Conservation (phyloP, 495 filamentous ascomycete genomes). For the Podospora fimiseda region DNA sequence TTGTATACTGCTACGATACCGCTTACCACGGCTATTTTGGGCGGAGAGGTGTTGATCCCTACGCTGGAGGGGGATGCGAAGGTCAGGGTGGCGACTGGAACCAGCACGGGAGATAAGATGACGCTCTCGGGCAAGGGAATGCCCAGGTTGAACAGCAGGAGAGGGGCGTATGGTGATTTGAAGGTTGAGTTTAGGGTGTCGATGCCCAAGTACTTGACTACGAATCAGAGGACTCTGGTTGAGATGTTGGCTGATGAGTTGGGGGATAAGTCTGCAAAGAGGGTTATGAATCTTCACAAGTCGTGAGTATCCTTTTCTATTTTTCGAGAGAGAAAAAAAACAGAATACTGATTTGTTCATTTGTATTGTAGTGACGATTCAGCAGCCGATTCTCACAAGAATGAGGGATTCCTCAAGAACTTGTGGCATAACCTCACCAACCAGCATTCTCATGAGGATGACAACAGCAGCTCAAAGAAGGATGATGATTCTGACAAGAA, state of each 20-base stretch:
- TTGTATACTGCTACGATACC: slow-evolving; percentile 88
- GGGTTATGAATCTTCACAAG: slow-evolving; percentile 65
- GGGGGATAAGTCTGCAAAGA: slow-evolving; percentile 81
- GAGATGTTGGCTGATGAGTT: slow-evolving; percentile 96
- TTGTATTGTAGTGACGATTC: neutral
- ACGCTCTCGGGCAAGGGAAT: slow-evolving; percentile 85
- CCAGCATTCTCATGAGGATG: slow-evolving; percentile 51
- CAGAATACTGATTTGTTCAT: neutral
- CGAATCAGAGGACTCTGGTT: slow-evolving; percentile 82
- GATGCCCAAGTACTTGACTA: slow-evolving; percentile 88
- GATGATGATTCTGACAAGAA: slow-evolving; percentile 20
- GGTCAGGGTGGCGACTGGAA: slow-evolving; percentile 81
- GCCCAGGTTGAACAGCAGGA: slow-evolving; percentile 61
- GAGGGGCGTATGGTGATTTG: slow-evolving; percentile 64
- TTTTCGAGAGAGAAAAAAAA: neutral
- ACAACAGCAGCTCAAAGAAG: slow-evolving; percentile 28
- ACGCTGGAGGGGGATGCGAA: slow-evolving; percentile 86
- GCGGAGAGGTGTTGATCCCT: slow-evolving; percentile 81
- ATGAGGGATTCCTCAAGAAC: slow-evolving; percentile 80
- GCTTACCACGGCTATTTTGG: slow-evolving; percentile 84
- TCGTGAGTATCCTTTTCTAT: slow-evolving; percentile 9
- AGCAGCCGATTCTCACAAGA: slow-evolving; percentile 48
- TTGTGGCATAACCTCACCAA: slow-evolving; percentile 85
- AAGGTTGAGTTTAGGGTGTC: slow-evolving; percentile 89
- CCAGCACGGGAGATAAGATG: slow-evolving; percentile 85